phyloP scores from a whole-genome alignment of 1,139 yeast genomes.

The Pichia sp. region DNA sequence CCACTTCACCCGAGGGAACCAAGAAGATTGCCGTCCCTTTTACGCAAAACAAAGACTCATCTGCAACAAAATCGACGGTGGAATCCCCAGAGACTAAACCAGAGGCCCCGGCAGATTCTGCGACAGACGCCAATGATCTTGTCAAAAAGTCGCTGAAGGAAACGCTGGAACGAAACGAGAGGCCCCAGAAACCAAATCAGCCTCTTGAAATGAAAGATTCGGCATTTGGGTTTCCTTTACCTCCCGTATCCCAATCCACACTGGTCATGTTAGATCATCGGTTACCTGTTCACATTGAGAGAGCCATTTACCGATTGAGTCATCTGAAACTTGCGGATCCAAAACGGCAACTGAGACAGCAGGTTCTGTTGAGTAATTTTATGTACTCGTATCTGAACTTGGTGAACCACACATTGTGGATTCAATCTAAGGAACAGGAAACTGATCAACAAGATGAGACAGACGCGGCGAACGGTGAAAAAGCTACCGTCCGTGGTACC shows the following conservation, averaged over 20 bases:
- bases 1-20: too few relatives aligned
- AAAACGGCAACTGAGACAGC: constrained; percentile 82
- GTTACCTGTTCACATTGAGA: constrained; percentile 89
- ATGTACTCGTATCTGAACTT: constrained; percentile 95
- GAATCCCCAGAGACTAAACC: too few relatives aligned
- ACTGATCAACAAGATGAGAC: constrained; percentile 4
- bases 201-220: constrained; percentile 74
- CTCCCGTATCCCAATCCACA: constrained; percentile 69
- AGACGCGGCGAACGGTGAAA: not conserved
- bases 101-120: too few relatives aligned
- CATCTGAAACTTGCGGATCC: constrained; percentile 93
- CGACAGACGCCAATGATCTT: constrained; percentile 12
- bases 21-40: too few relatives aligned
- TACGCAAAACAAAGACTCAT: too few relatives aligned
- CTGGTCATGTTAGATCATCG: constrained; percentile 75
- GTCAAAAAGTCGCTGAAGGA: constrained; percentile 21
- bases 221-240: constrained; percentile 80
- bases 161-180: constrained; percentile 22
- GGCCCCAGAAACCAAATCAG: constrained; percentile 41
- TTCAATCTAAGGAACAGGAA: constrained; percentile 42
- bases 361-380: constrained; percentile 85
- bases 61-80: too few relatives aligned
- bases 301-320: constrained; percentile 88
- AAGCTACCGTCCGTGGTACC: not conserved
- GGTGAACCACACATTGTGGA: constrained; percentile 79